Evolutionary conservation across 164 flowering plant genomes (phyloP).

Genomic region (Dillenia turbinata): DNA sequence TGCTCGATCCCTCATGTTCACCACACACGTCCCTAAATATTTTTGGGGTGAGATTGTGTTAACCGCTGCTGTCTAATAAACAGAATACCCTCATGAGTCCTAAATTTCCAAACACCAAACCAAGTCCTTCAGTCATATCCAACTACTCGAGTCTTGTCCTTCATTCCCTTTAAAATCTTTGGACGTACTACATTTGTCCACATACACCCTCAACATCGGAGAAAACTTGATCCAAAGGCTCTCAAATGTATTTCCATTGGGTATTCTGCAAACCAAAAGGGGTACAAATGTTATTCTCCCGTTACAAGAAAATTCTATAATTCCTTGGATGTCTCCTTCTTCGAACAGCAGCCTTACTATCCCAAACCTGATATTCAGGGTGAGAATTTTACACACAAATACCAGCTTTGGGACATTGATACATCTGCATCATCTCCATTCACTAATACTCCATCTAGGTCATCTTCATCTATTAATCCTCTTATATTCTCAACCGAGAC

Average conservation of each 20-base stretch:
- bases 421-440: neutral
- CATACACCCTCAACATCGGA: neutral
- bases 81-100: neutral
- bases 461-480: neutral
- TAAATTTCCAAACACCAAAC: neutral
- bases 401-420: neutral
- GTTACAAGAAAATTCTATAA: no score
- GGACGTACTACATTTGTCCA: neutral
- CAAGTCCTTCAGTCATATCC: neutral
- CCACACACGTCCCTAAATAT: conserved; percentile 1
- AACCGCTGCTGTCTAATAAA: neutral
- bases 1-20: neutral
- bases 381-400: neutral
- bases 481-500: neutral
- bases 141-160: no score
- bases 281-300: no score
- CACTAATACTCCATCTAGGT: neutral
- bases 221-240: conserved; percentile 4
- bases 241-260: neutral
- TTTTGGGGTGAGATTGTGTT: conserved; percentile 1
- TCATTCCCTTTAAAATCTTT: neutral
- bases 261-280: neutral
- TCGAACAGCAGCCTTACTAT: no score
- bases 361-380: neutral
- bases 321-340: no score